These are phyloP conservation scores for Hymenochaete sp. DNA, from an alignment of 1,284 basidiomycete genomes.

Conservation along the genomic window DNA sequence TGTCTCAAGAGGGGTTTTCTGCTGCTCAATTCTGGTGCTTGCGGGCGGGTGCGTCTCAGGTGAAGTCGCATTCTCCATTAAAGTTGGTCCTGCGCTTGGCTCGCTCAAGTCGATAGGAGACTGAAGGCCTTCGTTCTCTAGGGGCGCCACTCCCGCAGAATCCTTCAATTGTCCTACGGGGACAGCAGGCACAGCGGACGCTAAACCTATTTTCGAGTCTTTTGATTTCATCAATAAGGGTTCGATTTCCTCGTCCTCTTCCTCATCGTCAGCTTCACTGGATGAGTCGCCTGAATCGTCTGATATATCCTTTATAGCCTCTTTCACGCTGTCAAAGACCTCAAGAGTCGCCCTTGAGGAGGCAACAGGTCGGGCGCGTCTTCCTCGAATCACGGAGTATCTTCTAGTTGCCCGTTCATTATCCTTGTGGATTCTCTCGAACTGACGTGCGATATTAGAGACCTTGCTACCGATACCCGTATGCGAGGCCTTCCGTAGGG, in stretches of 20 bases:
- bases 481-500: slow-evolving; percentile 41
- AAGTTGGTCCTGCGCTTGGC: neutral
- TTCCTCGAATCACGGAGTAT: slow-evolving; percentile 76
- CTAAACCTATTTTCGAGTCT: neutral
- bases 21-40: slow-evolving; percentile 10
- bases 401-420: slow-evolving; percentile 58
- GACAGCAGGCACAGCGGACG: too few species aligned
- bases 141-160: neutral
- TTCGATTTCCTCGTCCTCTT: slow-evolving; percentile 55
- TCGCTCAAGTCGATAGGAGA: neutral
- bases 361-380: slow-evolving; percentile 87
- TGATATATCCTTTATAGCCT: slow-evolving; percentile 85
- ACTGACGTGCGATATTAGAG: slow-evolving; percentile 68
- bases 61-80: neutral
- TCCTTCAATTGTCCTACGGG: neutral
- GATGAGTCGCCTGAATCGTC: slow-evolving; percentile 65
- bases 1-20: slow-evolving; percentile 35
- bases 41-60: slow-evolving; percentile 11
- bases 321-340: slow-evolving; percentile 85
- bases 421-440: slow-evolving; percentile 63
- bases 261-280: slow-evolving; percentile 86
- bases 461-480: slow-evolving; percentile 50
- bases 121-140: neutral
- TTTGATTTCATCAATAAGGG: slow-evolving; percentile 18
- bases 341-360: slow-evolving; percentile 85